phyloP scores from a whole-genome alignment of 78 protist genomes.

The Pelomyxa schiedti region DNA sequence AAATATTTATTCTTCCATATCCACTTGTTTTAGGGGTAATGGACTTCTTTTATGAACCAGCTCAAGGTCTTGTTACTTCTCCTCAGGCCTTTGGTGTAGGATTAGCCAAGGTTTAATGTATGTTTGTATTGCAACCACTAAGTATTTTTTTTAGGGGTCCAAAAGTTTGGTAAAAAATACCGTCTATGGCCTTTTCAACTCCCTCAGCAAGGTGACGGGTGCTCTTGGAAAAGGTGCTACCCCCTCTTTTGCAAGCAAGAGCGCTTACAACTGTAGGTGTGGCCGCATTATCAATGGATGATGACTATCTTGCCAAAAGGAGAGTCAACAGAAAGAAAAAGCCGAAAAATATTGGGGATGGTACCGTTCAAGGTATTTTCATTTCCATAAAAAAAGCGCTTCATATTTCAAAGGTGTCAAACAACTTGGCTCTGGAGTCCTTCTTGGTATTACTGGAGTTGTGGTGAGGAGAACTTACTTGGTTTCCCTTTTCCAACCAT shows the following conservation, averaged over 20 bases:
- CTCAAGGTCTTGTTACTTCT: conserved; percentile 38
- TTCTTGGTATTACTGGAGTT: conserved; percentile 71
- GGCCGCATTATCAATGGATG: conserved; percentile 47
- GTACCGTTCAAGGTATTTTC: no score
- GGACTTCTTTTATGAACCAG: conserved; percentile 79
- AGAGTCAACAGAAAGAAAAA: conserved; percentile 20
- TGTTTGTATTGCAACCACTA: no score
- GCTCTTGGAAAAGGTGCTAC: conserved; percentile 54
- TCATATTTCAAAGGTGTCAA: conserved; percentile 14
- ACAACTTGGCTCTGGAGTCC: conserved; percentile 36
- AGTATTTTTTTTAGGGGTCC: conserved; percentile 24
- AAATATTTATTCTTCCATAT: no score
- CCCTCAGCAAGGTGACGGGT: conserved; percentile 41
- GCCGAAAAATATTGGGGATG: conserved; percentile 42
- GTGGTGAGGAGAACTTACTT: conserved; percentile 21
- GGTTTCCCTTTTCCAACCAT: background rate
- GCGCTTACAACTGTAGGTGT: no score
- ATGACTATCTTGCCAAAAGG: conserved; percentile 31
- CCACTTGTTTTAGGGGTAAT: no score
- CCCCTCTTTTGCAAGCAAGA: no score
- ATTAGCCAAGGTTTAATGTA: no score
- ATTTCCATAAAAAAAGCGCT: no score
- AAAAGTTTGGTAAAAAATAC: conserved; percentile 28
- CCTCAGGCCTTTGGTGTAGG: conserved; percentile 63
- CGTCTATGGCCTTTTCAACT: conserved; percentile 49